Evolutionary conservation across 495 filamentous ascomycete species (phyloP).

Genomic region (Delitschia confertaspora): DNA sequence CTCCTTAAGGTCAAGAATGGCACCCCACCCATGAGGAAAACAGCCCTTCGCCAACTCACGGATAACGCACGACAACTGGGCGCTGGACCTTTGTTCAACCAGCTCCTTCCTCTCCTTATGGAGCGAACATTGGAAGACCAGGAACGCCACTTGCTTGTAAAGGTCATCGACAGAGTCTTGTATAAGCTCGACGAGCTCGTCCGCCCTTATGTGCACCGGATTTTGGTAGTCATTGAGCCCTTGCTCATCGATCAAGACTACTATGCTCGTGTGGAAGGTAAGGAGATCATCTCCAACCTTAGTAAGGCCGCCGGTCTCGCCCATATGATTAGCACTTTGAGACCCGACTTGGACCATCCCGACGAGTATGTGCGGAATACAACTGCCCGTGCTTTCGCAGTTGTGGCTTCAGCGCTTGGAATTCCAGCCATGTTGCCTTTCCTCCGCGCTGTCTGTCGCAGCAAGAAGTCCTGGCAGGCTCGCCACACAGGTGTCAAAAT

Average conservation of each 20-base stretch:
- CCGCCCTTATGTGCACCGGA: constrained; percentile 94
- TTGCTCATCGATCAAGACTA: constrained; percentile 98
- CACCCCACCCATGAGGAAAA: constrained; percentile 98
- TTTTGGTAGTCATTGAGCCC: constrained; percentile 97
- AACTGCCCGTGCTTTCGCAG: constrained; percentile 92
- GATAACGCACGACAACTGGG: constrained; percentile 97
- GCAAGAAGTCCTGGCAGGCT: constrained; percentile 98
- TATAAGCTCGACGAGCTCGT: constrained; percentile 98
- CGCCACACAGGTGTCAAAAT: constrained; percentile 99
- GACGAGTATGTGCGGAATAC: constrained; percentile 99
- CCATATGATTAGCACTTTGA: constrained; percentile 98
- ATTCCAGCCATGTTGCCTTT: constrained; percentile 94
- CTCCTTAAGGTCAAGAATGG: constrained; percentile 99
- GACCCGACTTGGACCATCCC: constrained; percentile 95
- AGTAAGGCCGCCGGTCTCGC: constrained; percentile 94
- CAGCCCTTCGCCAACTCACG: constrained; percentile 93
- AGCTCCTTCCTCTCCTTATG: constrained; percentile 95
- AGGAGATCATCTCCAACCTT: constrained; percentile 97
- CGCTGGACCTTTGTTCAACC: constrained; percentile 89
- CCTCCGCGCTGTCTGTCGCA: constrained; percentile 86
- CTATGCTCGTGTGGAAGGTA: constrained; percentile 95
- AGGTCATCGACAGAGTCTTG: constrained; percentile 96
- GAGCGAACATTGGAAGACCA: constrained; percentile 98
- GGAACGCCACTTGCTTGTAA: constrained; percentile 95
- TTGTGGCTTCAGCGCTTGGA: constrained; percentile 92